phyloP scores from a whole-genome alignment of 108 stramenopile species.

The Aurantiochytrium sp. region DNA sequence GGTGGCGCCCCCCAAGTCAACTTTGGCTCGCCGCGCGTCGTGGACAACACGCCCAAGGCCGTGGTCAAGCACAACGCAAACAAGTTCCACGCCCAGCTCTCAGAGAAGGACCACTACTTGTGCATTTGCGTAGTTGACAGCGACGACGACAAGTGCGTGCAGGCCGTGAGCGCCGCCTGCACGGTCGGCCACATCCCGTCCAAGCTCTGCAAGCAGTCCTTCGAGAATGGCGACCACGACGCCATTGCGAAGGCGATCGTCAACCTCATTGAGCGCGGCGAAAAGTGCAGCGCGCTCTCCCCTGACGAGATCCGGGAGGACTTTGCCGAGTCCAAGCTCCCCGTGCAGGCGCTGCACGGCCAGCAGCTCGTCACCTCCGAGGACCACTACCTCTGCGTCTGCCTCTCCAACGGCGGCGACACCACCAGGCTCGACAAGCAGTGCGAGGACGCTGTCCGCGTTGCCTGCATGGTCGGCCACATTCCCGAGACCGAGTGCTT shows the following conservation, averaged over 20 bases:
- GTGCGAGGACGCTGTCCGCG: constrained; percentile 16
- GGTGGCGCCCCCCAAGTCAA: no score
- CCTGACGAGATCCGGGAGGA: neutral
- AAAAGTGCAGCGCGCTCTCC: neutral
- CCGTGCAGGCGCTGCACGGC: neutral
- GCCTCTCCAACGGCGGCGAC: neutral
- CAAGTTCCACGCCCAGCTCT: neutral
- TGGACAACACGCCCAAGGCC: neutral
- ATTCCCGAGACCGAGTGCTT: constrained; percentile 20
- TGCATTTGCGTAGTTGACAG: neutral
- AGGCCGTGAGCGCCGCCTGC: constrained; percentile 26
- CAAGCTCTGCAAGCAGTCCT: constrained; percentile 6
- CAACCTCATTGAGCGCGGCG: neutral
- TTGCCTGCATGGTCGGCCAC: constrained; percentile 27
- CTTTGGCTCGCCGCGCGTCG: neutral
- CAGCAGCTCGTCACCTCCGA: constrained; percentile 21
- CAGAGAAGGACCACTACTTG: neutral
- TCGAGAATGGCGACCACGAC: constrained; percentile 22
- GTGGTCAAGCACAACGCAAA: neutral
- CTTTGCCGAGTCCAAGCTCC: neutral
- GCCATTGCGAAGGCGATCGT: neutral
- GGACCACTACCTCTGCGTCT: constrained; percentile 25
- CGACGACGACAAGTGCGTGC: neutral
- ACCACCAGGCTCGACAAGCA: neutral
- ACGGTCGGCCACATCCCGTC: constrained; percentile 17